Evolutionary conservation across 192 early-diverging fungal genomes (phyloP), one percentile per base, ranked within the genome.

Genomic region (Podila horticola): DNA sequence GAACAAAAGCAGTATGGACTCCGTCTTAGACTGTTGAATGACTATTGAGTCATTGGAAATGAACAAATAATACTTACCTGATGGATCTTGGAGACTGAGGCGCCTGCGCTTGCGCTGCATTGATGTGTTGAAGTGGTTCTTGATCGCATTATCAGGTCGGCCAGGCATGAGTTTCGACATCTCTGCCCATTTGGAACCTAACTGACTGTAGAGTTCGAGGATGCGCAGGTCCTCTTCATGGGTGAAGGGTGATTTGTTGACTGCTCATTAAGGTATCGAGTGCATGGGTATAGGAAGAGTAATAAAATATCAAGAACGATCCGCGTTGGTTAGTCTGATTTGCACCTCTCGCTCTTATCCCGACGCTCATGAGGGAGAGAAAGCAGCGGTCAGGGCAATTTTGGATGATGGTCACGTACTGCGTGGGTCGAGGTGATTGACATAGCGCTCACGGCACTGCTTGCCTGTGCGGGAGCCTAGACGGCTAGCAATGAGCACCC

Each of bases 161-260:
- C 77, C 77, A 30, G 77, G 77, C 77, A 81, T 81, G 34, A 81
- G 71, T n/a, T 81, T 81, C 7, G 77, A 81, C 77, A 81, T 81
- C 36, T 81, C 77, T 28, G 77, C 77, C 77, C 77, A 81, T 29
- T 81, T 81, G 15, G 77, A 81, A 19, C 77, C 77, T 19, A 81
- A 30, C 24, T 81, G 77, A 28, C 65, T 71, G 63, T 72, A 81
- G 26, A 81, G 63, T 49, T 81, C 72, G 31, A 81, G 72, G 30
- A 81, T 81, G 22, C 72, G 70, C 19, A 72, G 70, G 29, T 81
- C 77, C 49, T 81, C 77, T 28, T 73, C 68, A 0, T 71, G 62
- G 11, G 77, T 81, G 71, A 81, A 81, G 6, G 77, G 77, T 0
- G 77, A 81, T 48, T 81, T 81, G 67, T 81, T 71, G 34, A 81